Percentiles rank a stretch among this genome's conserved stretches.
Evolutionary conservation across 306 rosid species (phyloP).

Genomic region (Vigna mungo): DNA sequence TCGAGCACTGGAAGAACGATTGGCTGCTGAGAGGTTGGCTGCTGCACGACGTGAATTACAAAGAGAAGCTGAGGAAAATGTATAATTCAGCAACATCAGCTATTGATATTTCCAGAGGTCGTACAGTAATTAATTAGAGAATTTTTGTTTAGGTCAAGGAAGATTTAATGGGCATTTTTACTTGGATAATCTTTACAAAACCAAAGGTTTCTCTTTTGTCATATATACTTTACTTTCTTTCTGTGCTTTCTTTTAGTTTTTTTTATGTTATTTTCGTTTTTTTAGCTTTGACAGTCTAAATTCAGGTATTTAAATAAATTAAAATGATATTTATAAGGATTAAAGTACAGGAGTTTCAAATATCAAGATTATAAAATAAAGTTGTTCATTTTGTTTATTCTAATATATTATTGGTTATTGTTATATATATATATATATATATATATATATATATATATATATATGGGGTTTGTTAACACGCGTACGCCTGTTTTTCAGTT

Average conservation of each 20-base stretch:
- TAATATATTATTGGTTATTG: too few species aligned
- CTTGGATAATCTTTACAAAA: slow-evolving; percentile 37
- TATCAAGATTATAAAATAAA: too few species aligned
- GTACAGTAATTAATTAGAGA: slow-evolving; percentile 26
- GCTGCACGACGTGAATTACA: slow-evolving; percentile 55
- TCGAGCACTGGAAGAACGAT: slow-evolving; percentile 87
- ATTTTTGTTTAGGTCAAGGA: slow-evolving; percentile 33
- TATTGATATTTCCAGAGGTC: slow-evolving; percentile 37
- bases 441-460: too few species aligned
- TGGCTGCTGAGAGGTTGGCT: slow-evolving; percentile 77
- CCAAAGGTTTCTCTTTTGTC: slow-evolving; percentile 29
- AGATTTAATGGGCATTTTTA: slow-evolving; percentile 48
- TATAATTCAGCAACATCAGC: slow-evolving; percentile 49
- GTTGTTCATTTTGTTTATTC: too few species aligned
- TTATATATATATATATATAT: too few species aligned
- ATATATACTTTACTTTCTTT: slow-evolving; percentile 18
- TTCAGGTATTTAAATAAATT: too few species aligned
- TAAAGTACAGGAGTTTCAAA: too few species aligned
- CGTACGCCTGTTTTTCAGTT: too few species aligned
- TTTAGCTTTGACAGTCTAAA: too few species aligned
- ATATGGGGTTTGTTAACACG: too few species aligned
- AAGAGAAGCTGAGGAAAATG: slow-evolving; percentile 66
- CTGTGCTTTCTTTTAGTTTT: slow-evolving; percentile 3
- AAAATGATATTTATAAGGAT: too few species aligned
- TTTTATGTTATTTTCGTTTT: too few species aligned